A percentile compares a stretch with the other conserved stretches of the same genome.
phyloP scores from a whole-genome alignment of 2,329 filamentous ascomycete genomes.

The Nigrospora oryzae region DNA sequence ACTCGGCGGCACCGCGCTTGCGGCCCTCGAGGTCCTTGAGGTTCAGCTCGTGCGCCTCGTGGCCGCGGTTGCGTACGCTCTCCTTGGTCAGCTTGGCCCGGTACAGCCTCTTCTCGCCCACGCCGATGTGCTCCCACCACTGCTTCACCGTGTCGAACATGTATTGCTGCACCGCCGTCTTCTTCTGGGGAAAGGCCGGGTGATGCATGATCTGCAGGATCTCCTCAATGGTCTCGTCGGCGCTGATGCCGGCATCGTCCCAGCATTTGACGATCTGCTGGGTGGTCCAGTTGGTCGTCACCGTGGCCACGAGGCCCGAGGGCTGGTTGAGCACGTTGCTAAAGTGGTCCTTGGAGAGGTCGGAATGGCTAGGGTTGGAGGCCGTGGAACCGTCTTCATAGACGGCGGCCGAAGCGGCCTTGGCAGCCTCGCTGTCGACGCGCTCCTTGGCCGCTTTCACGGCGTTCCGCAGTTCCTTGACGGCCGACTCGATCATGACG shows the following conservation, averaged over 20 bases:
- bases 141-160: constrained; percentile 59
- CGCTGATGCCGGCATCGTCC: constrained; percentile 55
- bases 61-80: constrained; percentile 15
- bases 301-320: constrained; percentile 43
- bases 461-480: constrained; percentile 19
- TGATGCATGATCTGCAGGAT: constrained; percentile 60
- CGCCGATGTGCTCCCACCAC: constrained; percentile 34
- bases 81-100: constrained; percentile 17
- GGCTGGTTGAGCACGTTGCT: constrained; percentile 49
- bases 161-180: constrained; percentile 48
- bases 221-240: constrained; percentile 54
- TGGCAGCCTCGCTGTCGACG: constrained; percentile 19
- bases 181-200: constrained; percentile 43
- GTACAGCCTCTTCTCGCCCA: constrained; percentile 11
- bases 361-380: constrained; percentile 48
- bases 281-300: constrained; percentile 57
- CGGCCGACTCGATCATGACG: constrained; percentile 19
- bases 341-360: constrained; percentile 53
- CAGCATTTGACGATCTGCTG: constrained; percentile 62
- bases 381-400: constrained; percentile 23
- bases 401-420: constrained; percentile 15
- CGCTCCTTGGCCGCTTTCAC: constrained; percentile 19
- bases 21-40: constrained; percentile 15
- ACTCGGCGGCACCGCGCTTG: constrained; percentile 14
- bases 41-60: constrained; percentile 18